These are phyloP conservation scores for Syzygium syzygioides DNA, from an alignment of 441 rosid species.

Conservation along the genomic window DNA sequence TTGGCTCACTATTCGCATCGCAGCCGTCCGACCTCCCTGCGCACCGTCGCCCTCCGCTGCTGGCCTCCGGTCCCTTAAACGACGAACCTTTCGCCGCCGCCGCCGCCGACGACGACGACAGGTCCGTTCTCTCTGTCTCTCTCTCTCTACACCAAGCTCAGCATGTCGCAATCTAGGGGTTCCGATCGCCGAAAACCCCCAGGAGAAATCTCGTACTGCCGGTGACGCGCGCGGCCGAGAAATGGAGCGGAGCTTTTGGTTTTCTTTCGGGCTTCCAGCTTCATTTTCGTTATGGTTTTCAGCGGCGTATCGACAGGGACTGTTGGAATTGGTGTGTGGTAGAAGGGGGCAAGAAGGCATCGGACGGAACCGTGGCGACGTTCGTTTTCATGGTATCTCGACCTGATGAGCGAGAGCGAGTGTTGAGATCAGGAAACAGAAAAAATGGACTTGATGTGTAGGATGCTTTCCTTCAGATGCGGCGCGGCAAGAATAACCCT, in stretches of 20 bases:
- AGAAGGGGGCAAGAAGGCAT: neutral
- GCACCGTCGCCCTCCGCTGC: neutral
- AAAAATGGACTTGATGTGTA: neutral
- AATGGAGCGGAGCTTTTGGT: neutral
- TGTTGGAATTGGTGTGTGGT: fast-evolving
- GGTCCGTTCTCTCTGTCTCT: neutral
- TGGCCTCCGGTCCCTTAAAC: neutral
- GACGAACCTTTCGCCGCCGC: too few species aligned
- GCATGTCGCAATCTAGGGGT: neutral
- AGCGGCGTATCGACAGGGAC: neutral
- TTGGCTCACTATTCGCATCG: neutral
- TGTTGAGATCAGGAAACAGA: neutral
- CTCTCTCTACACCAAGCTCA: neutral
- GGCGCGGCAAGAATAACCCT: neutral
- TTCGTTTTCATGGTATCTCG: neutral
- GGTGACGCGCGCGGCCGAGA: neutral
- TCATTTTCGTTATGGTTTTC: neutral
- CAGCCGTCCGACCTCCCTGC: neutral
- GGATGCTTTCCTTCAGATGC: neutral
- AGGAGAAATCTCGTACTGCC: neutral
- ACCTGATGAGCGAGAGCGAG: neutral
- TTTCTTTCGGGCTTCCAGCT: neutral
- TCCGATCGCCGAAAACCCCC: neutral
- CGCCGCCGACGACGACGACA: neutral
- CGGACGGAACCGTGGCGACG: neutral